phyloP scores from a whole-genome alignment of 345 rosid genomes.

The Linum tenue region DNA sequence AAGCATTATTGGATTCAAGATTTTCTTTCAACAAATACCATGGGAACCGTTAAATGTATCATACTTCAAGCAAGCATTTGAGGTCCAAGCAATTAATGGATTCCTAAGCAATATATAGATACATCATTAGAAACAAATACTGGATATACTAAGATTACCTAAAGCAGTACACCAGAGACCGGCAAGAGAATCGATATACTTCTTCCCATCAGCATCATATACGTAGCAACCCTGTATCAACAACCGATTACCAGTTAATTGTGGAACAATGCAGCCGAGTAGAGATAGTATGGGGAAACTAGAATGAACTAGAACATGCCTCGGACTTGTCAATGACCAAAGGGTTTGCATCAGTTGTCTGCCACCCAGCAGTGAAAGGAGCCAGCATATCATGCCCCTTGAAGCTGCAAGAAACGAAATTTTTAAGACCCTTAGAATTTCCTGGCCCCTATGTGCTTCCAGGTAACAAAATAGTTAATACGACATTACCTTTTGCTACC shows the following conservation, averaged over 20 bases:
- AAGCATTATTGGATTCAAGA: background rate
- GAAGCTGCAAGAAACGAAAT: conserved; percentile 37
- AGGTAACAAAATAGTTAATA: background rate
- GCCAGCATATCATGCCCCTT: conserved; percentile 98
- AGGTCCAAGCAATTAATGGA: too few species aligned
- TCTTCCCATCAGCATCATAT: conserved; percentile 2
- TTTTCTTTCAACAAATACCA: too few species aligned
- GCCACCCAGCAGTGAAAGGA: conserved; percentile 99
- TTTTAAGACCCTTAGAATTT: too few species aligned
- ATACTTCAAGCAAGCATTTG: too few species aligned
- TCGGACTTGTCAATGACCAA: conserved; percentile 75
- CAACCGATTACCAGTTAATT: conserved; percentile 9
- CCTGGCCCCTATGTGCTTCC: background rate
- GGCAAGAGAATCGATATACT: conserved; percentile 3
- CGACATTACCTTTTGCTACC: conserved; percentile 30
- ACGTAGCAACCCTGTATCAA: conserved; percentile 47
- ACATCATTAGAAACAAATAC: background rate
- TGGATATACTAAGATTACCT: background rate
- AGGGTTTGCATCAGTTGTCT: conserved; percentile 62
- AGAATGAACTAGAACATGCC: conserved; percentile 27
- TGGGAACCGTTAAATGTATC: too few species aligned
- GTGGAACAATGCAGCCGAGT: background rate
- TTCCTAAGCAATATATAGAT: too few species aligned
- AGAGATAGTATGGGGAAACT: background rate
- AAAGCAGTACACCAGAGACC: conserved; percentile 6